Base-by-base conservation (phyloP, 352 stramenopile genomes). In the Plasmopara viticola region DNA sequence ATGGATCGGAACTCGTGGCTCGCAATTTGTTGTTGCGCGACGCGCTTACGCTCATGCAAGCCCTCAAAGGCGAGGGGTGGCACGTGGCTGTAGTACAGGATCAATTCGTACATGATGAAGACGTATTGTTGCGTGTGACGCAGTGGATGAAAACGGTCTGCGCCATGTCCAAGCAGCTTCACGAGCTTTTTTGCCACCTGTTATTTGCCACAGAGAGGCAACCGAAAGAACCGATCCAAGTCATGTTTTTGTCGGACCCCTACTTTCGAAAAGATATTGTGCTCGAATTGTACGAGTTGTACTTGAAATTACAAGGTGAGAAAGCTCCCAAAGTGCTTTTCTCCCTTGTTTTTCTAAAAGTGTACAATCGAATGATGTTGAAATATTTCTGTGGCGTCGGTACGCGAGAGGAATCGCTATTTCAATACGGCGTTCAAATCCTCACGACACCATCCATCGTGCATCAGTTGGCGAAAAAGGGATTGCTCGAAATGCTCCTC, bases 311-410 rank as follows among this genome's bases (percentile, higher is more conserved):
- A 2, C 81, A 98, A 49, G 90, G 90, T 8, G 93, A 98, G 67
- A 84, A 95, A 46, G 78, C 95, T 47, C 95, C 97, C 28, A 98
- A 98, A 64, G 78, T 87, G 28, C 78, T 93, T 53, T 98, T 98
- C 49, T 90, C 88, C 7, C 63, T 88, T 25, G 70, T 86, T 30
- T 96, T 95, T 43, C 64, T 84, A 6, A 88, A 85, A 45, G 79
- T 92, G 0, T 96, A 95, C 59, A 74, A 84, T 43, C 69, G 72
- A 6, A 82, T 96, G 48, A 91, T 90, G 78, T 48, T 79, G 35
- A 89, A 92, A 51, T 97, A 95, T 60, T 87, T 90, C 49, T 87
- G 79, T 56, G 85, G 87, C 10, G 73, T 97, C n/a, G 91, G 91
- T n/a, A 96, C 87, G 2, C 60, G 66, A 10, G 69, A 94, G 48